Conservation (phyloP, 177 flowering plant genomes). For the Telopea speciosissima region DNA sequence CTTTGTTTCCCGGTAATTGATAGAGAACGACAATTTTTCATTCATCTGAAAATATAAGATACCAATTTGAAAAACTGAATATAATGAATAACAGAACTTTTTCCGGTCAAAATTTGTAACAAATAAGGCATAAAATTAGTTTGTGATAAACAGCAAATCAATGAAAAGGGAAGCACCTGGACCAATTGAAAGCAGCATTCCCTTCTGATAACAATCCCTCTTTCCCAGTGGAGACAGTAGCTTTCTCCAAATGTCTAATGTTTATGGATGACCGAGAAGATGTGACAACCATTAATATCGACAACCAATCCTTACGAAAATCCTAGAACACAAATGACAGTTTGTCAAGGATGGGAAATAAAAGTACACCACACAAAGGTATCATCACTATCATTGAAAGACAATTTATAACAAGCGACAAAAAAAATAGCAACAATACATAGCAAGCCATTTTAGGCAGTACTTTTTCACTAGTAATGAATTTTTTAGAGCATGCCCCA, state of each 20-base stretch:
- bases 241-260: conserved; percentile 97
- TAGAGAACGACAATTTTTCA: no score
- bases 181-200: conserved; percentile 94
- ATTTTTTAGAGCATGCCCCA: no score
- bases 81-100: no score
- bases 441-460: no score
- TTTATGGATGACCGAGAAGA: conserved; percentile 94
- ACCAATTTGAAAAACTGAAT: no score
- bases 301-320: conserved; percentile 87
- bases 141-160: conserved; percentile 5
- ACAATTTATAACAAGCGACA: neutral
- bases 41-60: neutral
- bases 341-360: neutral
- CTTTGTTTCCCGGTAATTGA: no score
- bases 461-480: no score
- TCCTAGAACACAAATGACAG: conserved; percentile 38
- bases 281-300: conserved; percentile 87
- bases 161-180: conserved; percentile 48
- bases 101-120: no score
- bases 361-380: neutral
- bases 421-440: no score
- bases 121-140: neutral
- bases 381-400: neutral
- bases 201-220: conserved; percentile 95
- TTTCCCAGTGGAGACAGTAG: conserved; percentile 98